phyloP scores from a whole-genome alignment of 768 basidiomycete genomes.

The Exsudoporus frostii region DNA sequence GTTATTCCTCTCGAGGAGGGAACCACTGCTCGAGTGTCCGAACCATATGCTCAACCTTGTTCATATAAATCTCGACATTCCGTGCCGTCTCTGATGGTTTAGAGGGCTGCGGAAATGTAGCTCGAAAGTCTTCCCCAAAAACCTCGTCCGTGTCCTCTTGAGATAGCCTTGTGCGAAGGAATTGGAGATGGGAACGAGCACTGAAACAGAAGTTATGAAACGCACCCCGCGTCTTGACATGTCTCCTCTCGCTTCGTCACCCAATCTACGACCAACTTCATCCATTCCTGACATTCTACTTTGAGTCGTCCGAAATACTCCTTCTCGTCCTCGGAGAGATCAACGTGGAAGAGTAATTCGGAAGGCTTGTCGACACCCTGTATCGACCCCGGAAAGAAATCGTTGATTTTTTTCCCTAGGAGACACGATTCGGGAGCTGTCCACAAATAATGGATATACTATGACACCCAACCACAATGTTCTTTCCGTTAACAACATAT shows the following conservation, averaged over 20 bases:
- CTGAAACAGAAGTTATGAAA: not conserved
- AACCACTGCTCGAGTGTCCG: slow-evolving; percentile 26
- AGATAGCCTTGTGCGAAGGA: slow-evolving; percentile 6
- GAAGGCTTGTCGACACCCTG: slow-evolving; percentile 13
- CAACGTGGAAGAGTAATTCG: slow-evolving; percentile 20
- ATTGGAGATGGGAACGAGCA: not conserved
- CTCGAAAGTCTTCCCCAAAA: slow-evolving; percentile 25
- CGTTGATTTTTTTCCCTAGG: slow-evolving; percentile 16
- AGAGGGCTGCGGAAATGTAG: slow-evolving; percentile 19
- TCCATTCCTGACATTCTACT: slow-evolving; percentile 19
- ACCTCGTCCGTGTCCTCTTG: slow-evolving; percentile 7
- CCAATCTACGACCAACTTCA: slow-evolving; percentile 20
- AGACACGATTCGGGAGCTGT: slow-evolving; percentile 27
- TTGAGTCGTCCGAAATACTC: slow-evolving; percentile 15
- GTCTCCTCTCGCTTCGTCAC: slow-evolving; percentile 12
- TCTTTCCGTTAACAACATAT: not conserved
- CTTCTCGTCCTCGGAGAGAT: slow-evolving; percentile 24
- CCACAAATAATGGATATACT: slow-evolving; percentile 32
- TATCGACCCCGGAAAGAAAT: slow-evolving; percentile 31
- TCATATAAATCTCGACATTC: slow-evolving; percentile 25
- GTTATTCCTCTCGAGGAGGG: not conserved
- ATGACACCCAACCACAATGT: not conserved
- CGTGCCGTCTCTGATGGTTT: slow-evolving; percentile 6
- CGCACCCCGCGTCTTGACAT: slow-evolving; percentile 8
- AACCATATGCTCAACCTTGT: slow-evolving; percentile 26